Base-by-base conservation (phyloP, 2,329 filamentous ascomycete species). In the Aureobasidium pullulans region DNA sequence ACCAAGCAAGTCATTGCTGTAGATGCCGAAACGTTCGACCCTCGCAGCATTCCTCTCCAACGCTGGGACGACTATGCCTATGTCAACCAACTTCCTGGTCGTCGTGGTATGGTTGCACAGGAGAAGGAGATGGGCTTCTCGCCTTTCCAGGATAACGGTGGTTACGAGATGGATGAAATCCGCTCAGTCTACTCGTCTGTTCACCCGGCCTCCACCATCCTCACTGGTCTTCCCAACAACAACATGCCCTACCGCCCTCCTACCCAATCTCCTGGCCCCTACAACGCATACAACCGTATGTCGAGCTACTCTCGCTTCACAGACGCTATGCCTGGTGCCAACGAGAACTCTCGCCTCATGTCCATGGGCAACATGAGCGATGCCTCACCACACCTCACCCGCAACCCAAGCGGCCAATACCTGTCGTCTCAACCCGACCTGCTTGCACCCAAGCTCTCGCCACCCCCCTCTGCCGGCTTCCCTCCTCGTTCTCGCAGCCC, bases 161-260 rank as follows among this genome's bases (percentile, higher is more conserved):
- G 75, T n/a, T 96, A 91, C 69, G 94, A 99, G 75, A 92, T 97
- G 87, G 95, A 99, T 71, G 94, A 99, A 72, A 96, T 97, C 81
- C 92, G 90, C 72, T 96, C 91, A 0, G 86, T 95, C 61, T 97
- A 97, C 78, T 96, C 92, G 5, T 96, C 91, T 0, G 89, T 92
- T 62, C 87, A 93, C 81, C 78, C 92, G 73, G 81, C 90, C 4
- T 87, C 90, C 7, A 96, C 92, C 1, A 87, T 97, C 64, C 81
- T 96, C 61, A 90, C 89, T 13, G 91, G 90, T 58, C 90, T 96
- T 76, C 63, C 73, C 67, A 42, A 56, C 43, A 32, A 60, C 42
- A 63, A 60, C 48, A 61, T 62, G 62, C 64, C 63, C 53, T 70
- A 69, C 49, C 73, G 74, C 63, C 79, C 86, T 2, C 89, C 92